A percentile compares a stretch with the other conserved stretches of the same genome.
Evolutionary conservation across 192 early-diverging fungal genomes (phyloP).

Genomic region (Coemansia guatemalensis): DNA sequence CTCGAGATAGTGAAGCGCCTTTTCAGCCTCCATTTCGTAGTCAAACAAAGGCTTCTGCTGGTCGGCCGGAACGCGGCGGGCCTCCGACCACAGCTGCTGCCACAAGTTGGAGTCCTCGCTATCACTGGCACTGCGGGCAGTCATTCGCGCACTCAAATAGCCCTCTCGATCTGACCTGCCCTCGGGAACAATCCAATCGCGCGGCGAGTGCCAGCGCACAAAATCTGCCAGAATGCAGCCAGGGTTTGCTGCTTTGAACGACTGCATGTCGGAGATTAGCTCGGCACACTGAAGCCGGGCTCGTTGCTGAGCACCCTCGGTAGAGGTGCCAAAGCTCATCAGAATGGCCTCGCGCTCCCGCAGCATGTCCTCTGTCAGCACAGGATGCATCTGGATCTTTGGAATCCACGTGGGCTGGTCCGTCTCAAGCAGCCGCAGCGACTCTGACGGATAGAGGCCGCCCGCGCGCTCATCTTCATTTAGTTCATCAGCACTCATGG

Average conservation of each 20-base stretch:
- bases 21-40: slow-evolving; percentile 70
- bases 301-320: slow-evolving; percentile 67
- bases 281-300: slow-evolving; percentile 77
- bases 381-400: slow-evolving; percentile 66
- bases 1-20: slow-evolving; percentile 71
- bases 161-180: slow-evolving; percentile 43
- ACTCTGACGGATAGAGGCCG: slow-evolving; percentile 45
- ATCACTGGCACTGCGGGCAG: slow-evolving; percentile 14
- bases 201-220: slow-evolving; percentile 94
- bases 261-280: slow-evolving; percentile 74
- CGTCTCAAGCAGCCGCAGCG: slow-evolving; percentile 57
- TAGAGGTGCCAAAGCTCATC: slow-evolving; percentile 73
- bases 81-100: slow-evolving; percentile 80
- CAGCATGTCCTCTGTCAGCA: slow-evolving; percentile 89
- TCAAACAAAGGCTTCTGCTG: slow-evolving; percentile 84
- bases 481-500: slow-evolving; percentile 1
- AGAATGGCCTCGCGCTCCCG: slow-evolving; percentile 75
- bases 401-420: slow-evolving; percentile 69
- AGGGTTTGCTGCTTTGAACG: slow-evolving; percentile 95
- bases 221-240: slow-evolving; percentile 77
- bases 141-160: slow-evolving; percentile 76
- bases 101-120: slow-evolving; percentile 74
- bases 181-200: slow-evolving; percentile 79
- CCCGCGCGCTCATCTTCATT: slow-evolving; percentile 46
- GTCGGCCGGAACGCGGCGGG: slow-evolving; percentile 58